Percentiles rank a stretch among this genome's conserved stretches.
Evolutionary conservation across 1,139 yeast species (phyloP).

Genomic region (Nadsonia starkeyi-henricii): DNA sequence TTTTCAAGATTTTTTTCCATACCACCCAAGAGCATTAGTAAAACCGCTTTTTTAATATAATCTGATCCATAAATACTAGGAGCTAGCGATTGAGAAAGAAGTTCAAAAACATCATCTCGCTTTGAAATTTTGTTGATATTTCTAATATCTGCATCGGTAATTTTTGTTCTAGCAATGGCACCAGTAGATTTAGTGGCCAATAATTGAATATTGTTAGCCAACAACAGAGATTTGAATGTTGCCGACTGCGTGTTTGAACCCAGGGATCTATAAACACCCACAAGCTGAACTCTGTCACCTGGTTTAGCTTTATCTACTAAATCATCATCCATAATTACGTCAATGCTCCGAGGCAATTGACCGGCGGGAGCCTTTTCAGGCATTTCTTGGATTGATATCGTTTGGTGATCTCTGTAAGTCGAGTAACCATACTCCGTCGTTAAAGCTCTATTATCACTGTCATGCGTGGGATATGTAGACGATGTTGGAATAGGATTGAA

Average conservation of each 20-base stretch:
- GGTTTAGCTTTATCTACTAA: conserved; percentile 86
- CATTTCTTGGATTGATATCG: conserved; percentile 89
- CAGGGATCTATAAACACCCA: conserved; percentile 83
- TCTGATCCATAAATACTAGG: conserved; percentile 95
- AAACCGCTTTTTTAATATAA: conserved; percentile 77
- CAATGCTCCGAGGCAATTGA: conserved; percentile 86
- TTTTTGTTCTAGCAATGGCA: conserved; percentile 58
- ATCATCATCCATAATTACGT: conserved; percentile 84
- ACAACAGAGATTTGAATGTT: conserved; percentile 63
- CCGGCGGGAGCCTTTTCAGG: conserved; percentile 99
- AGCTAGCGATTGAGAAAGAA: conserved; percentile 75
- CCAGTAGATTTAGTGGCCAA: conserved; percentile 75
- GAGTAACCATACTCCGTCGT: conserved; percentile 88
- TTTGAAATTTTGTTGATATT: conserved; percentile 71
- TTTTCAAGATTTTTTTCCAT: conserved; percentile 86
- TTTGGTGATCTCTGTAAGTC: conserved; percentile 89
- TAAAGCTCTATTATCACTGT: conserved; percentile 76
- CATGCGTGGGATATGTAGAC: conserved; percentile 88
- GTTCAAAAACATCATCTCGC: conserved; percentile 56
- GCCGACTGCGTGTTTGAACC: conserved; percentile 33
- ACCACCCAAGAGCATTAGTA: conserved; percentile 87
- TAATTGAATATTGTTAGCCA: conserved; percentile 83
- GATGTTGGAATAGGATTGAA: conserved; percentile 76
- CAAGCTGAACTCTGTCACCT: conserved; percentile 89
- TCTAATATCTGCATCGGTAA: conserved; percentile 74